A percentile compares a stretch with the other conserved stretches of the same genome.
Evolutionary conservation across 192 early-diverging fungal species (phyloP).

Genomic region (Spizellomyces punctatus): DNA sequence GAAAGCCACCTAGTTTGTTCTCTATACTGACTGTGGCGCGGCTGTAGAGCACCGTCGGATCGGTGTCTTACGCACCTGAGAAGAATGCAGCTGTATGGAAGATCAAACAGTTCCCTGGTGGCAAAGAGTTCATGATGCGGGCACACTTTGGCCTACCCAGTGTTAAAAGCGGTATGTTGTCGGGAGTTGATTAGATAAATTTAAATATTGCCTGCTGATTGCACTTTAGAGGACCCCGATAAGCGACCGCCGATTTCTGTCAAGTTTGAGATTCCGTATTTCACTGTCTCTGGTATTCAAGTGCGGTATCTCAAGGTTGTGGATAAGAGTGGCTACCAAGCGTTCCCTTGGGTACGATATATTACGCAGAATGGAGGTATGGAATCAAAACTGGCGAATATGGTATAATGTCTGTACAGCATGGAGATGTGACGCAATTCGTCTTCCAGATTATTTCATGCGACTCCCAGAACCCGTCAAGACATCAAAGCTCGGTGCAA

Average conservation of each 20-base stretch:
- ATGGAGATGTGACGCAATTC: slow-evolving; percentile 5
- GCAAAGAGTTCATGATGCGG: slow-evolving; percentile 94
- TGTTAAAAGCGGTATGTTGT: slow-evolving; percentile 70
- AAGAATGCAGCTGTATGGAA: slow-evolving; percentile 95
- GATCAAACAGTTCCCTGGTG: slow-evolving; percentile 97
- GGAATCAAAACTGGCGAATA: neutral
- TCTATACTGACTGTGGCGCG: neutral
- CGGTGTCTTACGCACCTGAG: slow-evolving; percentile 92
- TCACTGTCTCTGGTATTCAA: slow-evolving; percentile 89
- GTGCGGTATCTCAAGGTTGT: slow-evolving; percentile 97
- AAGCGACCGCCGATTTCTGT: slow-evolving; percentile 90
- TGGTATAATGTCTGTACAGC: neutral
- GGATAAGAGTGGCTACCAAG: slow-evolving; percentile 95
- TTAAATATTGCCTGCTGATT: slow-evolving; percentile 43
- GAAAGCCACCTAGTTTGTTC: neutral
- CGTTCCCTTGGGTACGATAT: slow-evolving; percentile 98
- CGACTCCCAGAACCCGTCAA: slow-evolving; percentile 87
- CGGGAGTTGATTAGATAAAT: no score
- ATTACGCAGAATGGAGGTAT: slow-evolving; percentile 74
- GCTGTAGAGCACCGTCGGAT: slow-evolving; percentile 75
- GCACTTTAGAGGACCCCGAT: slow-evolving; percentile 83
- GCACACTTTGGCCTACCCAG: slow-evolving; percentile 45
- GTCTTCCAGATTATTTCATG: slow-evolving; percentile 83
- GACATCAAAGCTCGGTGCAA: slow-evolving; percentile 54
- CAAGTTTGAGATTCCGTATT: slow-evolving; percentile 79